These are phyloP conservation scores for Agarophyton chilense DNA, from an alignment of 23 red algal genomes.

Conservation along the genomic window DNA sequence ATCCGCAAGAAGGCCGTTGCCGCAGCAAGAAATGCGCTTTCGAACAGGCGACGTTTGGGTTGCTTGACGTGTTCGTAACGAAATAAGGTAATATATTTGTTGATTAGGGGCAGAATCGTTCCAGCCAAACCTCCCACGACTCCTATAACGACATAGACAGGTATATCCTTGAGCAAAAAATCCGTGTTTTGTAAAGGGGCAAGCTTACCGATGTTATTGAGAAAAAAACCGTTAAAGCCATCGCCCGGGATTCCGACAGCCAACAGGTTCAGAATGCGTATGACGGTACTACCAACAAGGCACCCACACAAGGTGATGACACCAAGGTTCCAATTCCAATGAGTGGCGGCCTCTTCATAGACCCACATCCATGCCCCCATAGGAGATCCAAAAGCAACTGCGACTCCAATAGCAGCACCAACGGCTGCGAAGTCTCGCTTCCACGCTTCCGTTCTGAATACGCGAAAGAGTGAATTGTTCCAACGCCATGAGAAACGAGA, in stretches of 20 bases:
- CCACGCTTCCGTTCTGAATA: slow-evolving; percentile 81
- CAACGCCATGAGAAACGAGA: slow-evolving; percentile 55
- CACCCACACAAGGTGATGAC: slow-evolving; percentile 68
- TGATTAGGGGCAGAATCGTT: slow-evolving; percentile 57
- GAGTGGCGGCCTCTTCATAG: slow-evolving; percentile 82
- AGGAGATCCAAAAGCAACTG: slow-evolving; percentile 81
- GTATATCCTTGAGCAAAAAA: slow-evolving; percentile 64
- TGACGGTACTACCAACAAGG: slow-evolving; percentile 35
- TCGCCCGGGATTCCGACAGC: slow-evolving; percentile 36
- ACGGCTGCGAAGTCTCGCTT: slow-evolving; percentile 85
- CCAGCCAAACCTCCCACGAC: slow-evolving; percentile 60
- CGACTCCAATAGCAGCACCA: slow-evolving; percentile 78
- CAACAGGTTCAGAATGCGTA: slow-evolving; percentile 59
- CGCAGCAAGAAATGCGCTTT: slow-evolving; percentile 42
- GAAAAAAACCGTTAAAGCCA: slow-evolving; percentile 51
- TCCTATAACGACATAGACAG: slow-evolving; percentile 55
- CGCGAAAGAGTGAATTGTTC: slow-evolving; percentile 18
- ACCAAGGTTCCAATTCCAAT: slow-evolving; percentile 81
- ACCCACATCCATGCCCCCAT: slow-evolving; percentile 87
- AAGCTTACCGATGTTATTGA: slow-evolving; percentile 43
- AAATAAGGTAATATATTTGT: slow-evolving; percentile 60
- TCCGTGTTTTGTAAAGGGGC: slow-evolving; percentile 15
- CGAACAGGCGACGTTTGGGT: slow-evolving; percentile 44
- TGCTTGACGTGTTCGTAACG: slow-evolving; percentile 45
- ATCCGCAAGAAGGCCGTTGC: slow-evolving; percentile 64